A percentile compares a stretch with the other conserved stretches of the same genome.
Conservation (phyloP, 495 filamentous ascomycete genomes). For the Neurospora sp. region DNA sequence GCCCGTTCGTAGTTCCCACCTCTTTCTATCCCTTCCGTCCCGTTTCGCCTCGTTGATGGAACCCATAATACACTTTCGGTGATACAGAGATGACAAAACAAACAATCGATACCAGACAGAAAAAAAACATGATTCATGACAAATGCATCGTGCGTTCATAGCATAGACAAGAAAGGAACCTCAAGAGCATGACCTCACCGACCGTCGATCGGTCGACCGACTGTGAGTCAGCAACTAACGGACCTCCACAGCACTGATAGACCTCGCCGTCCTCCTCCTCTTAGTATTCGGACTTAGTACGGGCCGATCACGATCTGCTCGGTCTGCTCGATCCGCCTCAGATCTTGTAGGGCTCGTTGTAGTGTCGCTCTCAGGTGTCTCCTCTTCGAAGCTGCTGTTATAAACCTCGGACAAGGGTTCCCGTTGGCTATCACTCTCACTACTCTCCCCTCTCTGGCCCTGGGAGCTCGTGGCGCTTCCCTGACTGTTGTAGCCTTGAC, state of each 20-base stretch:
- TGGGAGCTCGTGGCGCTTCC: neutral
- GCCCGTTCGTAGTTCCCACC: neutral
- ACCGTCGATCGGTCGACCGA: neutral
- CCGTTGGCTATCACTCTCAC: neutral
- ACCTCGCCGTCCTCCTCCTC: constrained; percentile 18
- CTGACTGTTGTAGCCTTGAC: neutral
- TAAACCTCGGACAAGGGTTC: constrained; percentile 16
- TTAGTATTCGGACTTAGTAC: constrained; percentile 25
- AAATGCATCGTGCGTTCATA: neutral
- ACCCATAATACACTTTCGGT: neutral
- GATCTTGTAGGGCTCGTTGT: neutral
- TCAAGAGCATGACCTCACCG: neutral
- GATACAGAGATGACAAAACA: neutral
- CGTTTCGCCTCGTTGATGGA: neutral
- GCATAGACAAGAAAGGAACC: neutral
- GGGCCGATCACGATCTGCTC: constrained; percentile 10
- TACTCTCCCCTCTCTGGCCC: neutral
- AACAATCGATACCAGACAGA: neutral
- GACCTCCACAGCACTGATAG: constrained; percentile 15
- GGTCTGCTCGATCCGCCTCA: neutral
- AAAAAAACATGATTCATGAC: neutral
- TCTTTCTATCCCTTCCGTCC: neutral
- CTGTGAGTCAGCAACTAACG: constrained; percentile 12
- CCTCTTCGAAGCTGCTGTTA: constrained; percentile 25
- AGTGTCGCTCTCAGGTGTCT: constrained; percentile 4